Base-by-base conservation (phyloP, 257 asterid genomes). In the Handroanthus guayacan region DNA sequence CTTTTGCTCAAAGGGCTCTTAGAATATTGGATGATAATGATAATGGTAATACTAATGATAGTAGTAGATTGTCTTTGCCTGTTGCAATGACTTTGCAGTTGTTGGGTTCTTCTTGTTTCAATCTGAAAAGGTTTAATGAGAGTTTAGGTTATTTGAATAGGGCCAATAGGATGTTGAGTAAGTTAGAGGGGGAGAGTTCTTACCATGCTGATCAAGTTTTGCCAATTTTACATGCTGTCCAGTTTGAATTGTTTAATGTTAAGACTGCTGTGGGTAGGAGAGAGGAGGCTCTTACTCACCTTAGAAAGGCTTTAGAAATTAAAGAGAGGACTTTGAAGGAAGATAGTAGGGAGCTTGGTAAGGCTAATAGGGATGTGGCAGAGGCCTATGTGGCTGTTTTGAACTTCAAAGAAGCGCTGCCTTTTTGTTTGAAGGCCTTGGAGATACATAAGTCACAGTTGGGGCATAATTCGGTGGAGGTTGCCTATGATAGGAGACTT, bases 181-280 rank as follows among this genome's bases (percentile, higher is more conserved):
- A 86, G 71, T 72, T 94, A 43, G 93, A 87, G 56, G 85, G 81
- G 67, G 92, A 81, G 5, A 82, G 78, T 75, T 75, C 85, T 75
- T 80, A 82, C 39, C 52, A 73, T 79, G 72, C 64, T 70, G 87
- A 89, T 57, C 91, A 91, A 68, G 64, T 87, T 71, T 72, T 82
- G 79, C 97, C 96, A 17, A 79, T 92, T 85, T 79, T 86, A 47
- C 94, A 95, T 61, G 97, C 97, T 1, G 91, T 95, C 61, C 93
- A 82, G 80, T 87, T 78, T 62, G 97, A 87, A 52, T 82, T 95
- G 83, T 93, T 82, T 86, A 95, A 91, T 76, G 90, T 85, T 5
- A 95, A 95, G 87, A 95, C 97, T 0, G 98, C 96, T 0, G 60
- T 95, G 84, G 98, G 99, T 56, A 85, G 98, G 85, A 87, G 97